Conservation (phyloP, 148 eudicot species). For the Camellia sinensis region DNA sequence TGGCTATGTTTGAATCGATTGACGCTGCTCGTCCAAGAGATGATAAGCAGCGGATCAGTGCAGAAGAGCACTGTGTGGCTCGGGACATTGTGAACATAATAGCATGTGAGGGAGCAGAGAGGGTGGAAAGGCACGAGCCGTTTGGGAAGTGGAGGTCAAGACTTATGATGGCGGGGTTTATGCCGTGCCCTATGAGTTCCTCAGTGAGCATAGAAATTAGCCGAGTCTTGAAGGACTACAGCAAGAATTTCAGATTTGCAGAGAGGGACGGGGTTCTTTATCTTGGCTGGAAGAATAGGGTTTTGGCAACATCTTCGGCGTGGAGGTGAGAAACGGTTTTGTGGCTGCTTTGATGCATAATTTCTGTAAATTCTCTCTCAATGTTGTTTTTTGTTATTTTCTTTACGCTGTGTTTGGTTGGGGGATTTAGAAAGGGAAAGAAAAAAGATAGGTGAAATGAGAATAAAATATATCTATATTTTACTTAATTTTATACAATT, state of each 20-base stretch:
- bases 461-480: no score
- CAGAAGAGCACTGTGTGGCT: slow-evolving; percentile 24
- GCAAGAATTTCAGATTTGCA: slow-evolving; percentile 16
- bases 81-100: slow-evolving; percentile 17
- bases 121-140: slow-evolving; percentile 24
- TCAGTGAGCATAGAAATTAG: neutral
- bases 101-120: slow-evolving; percentile 22
- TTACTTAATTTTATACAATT: no score
- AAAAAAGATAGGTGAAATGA: no score
- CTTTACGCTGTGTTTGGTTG: no score
- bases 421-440: no score
- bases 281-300: slow-evolving; percentile 25
- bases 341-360: neutral
- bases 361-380: neutral
- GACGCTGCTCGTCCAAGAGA: slow-evolving; percentile 21
- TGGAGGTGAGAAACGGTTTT: slow-evolving; percentile 14
- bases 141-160: slow-evolving; percentile 26
- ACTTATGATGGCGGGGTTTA: slow-evolving; percentile 20
- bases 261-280: slow-evolving; percentile 17
- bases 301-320: slow-evolving; percentile 16
- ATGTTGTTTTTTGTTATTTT: neutral
- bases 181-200: slow-evolving; percentile 13
- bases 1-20: slow-evolving; percentile 24
- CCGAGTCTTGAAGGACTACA: slow-evolving; percentile 18
- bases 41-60: slow-evolving; percentile 17